Evolutionary conservation across 2,329 filamentous ascomycete species (phyloP).

Genomic region (Trichoderma aggressivum): DNA sequence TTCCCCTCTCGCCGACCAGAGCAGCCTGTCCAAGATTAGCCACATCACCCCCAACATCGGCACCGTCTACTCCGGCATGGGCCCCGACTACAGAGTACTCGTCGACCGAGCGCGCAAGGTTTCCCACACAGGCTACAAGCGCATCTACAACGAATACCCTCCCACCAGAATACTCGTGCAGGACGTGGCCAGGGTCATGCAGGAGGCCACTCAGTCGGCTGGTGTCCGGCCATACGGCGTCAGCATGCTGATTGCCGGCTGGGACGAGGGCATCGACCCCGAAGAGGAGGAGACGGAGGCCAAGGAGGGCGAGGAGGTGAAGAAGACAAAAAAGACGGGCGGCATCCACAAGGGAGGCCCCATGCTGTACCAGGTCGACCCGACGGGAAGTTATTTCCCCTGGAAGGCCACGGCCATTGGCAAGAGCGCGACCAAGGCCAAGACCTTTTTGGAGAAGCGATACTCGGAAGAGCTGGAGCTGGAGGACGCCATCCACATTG

Average conservation of each 20-base stretch:
- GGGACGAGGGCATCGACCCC: constrained; percentile 94
- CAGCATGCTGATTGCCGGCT: constrained; percentile 90
- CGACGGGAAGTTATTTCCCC: constrained; percentile 97
- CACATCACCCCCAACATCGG: constrained; percentile 98
- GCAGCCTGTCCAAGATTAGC: constrained; percentile 94
- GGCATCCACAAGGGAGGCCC: constrained; percentile 94
- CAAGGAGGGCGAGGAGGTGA: constrained; percentile 67
- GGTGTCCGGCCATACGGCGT: constrained; percentile 97
- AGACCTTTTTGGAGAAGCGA: constrained; percentile 98
- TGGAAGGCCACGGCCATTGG: constrained; percentile 99
- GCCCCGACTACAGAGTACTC: constrained; percentile 94
- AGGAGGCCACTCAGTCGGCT: constrained; percentile 96
- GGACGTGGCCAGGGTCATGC: constrained; percentile 95
- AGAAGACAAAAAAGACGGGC: constrained; percentile 80
- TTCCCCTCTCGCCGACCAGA: constrained; percentile 91
- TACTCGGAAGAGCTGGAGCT: constrained; percentile 96
- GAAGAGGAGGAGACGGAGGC: constrained; percentile 63
- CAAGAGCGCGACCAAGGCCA: constrained; percentile 96
- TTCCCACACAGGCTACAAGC: constrained; percentile 97
- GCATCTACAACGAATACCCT: constrained; percentile 99
- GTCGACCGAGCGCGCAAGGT: constrained; percentile 98
- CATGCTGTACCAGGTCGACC: constrained; percentile 97
- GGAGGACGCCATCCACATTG: constrained; percentile 98
- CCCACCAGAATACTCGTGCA: constrained; percentile 98
- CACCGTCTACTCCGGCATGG: constrained; percentile 99